Base-by-base conservation (phyloP, 2,329 filamentous ascomycete genomes). In the Paracamarosporium sp. region DNA sequence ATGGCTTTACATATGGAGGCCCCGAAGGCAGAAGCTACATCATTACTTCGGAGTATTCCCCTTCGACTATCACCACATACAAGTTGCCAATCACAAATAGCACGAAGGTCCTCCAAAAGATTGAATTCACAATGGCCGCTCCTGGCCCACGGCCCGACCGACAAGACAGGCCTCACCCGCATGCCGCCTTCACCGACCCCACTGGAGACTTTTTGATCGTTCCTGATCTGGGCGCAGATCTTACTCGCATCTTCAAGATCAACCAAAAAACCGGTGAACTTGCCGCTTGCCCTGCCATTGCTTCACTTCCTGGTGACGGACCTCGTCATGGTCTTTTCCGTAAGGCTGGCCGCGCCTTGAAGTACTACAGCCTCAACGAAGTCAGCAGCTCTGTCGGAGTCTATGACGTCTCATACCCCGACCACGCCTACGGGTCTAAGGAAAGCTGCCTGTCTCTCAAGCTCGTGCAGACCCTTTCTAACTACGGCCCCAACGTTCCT, bases 151-250 rank as follows among this genome's bases (percentile, higher is more conserved):
- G 78, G 44, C 72, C 81, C 4, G 69, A 65, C 28, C 81, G 85
- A n/a, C 85, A 87, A 68, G 81, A 86, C 55, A 79, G 78, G 5
- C 78, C 84, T 5, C 85, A 87, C 63, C 84, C 83, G 7, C 85
- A 87, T 71, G 78, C 82, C 17, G 79, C 79, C 5, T 78, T 83
- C 63, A 71, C 77, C 11, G 84, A 83, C 59, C 82, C 80, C 0
- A 82, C 81, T 0, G 81, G 81, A 12, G 69, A 76, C 35, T 86
- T 79, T 65, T 64, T 86, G 22, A 69, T 86, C 1, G 77, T 80
- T 7, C 79, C 83, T 1, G 85, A 87, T 60, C 78, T 86, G 2
- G 84, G 84, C 31, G 81, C 83, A 5, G 84, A 87, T 63, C 66
- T 83, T 22, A 76, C 86, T 52, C 83, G 83, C 56, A 79, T 86